These are phyloP conservation scores for Camellia sinensis DNA, from an alignment of 148 eudicot genomes.

Conservation along the genomic window DNA sequence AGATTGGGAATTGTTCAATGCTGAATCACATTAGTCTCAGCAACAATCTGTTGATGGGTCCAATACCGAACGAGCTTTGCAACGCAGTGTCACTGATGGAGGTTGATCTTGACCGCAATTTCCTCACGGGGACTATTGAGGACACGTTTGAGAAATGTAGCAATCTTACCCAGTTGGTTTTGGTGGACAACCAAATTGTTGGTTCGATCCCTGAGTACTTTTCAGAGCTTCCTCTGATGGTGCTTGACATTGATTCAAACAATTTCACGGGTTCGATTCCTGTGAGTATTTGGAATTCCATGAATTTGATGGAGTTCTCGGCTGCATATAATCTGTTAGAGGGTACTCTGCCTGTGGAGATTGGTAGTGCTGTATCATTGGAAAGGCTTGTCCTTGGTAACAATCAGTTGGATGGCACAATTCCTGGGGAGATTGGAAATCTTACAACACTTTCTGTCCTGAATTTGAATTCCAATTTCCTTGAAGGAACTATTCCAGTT, in stretches of 20 bases:
- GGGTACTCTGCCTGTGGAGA: slow-evolving; percentile 35
- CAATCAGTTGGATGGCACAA: slow-evolving; percentile 33
- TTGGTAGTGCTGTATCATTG: slow-evolving; percentile 34
- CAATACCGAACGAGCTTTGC: slow-evolving; percentile 43
- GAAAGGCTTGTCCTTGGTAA: slow-evolving; percentile 41
- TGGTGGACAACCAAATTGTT: slow-evolving; percentile 36
- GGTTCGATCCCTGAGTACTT: slow-evolving; percentile 45
- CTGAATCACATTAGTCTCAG: slow-evolving; percentile 37
- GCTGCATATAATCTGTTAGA: slow-evolving; percentile 40
- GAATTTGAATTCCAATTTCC: slow-evolving; percentile 37
- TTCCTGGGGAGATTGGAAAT: slow-evolving; percentile 38
- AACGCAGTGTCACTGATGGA: slow-evolving; percentile 34
- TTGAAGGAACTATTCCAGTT: slow-evolving; percentile 37
- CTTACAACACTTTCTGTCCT: slow-evolving; percentile 39
- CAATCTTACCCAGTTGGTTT: slow-evolving; percentile 36
- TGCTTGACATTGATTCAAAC: slow-evolving; percentile 50
- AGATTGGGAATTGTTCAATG: slow-evolving; percentile 45
- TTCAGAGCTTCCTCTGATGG: slow-evolving; percentile 38
- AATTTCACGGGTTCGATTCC: slow-evolving; percentile 47
- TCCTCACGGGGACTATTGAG: slow-evolving; percentile 34
- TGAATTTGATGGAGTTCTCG: slow-evolving; percentile 41
- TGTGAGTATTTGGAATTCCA: slow-evolving; percentile 36
- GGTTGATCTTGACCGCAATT: slow-evolving; percentile 39
- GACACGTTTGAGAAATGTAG: slow-evolving; percentile 41
- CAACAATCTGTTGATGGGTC: slow-evolving; percentile 37